Evolutionary conservation across 768 basidiomycete genomes (phyloP).

Genomic region (Mycena belliarum): DNA sequence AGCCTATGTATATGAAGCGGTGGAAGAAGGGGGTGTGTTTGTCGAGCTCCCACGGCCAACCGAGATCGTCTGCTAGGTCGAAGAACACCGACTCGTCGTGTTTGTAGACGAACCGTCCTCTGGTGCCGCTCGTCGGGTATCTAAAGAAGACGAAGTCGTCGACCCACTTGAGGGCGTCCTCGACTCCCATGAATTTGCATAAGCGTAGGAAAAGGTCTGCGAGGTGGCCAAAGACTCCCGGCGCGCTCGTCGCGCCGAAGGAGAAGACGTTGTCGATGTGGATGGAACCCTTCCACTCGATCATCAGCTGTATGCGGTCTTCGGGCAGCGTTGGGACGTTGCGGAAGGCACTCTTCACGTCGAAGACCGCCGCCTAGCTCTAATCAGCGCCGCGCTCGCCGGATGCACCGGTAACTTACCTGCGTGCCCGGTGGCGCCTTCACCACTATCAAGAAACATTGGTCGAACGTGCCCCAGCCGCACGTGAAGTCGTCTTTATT

Average conservation of each 20-base stretch:
- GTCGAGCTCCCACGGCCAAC: slow-evolving; percentile 23
- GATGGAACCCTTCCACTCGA: neutral
- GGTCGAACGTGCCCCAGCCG: neutral
- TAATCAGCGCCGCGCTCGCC: too few relatives aligned
- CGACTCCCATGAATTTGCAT: too few relatives aligned
- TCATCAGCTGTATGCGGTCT: neutral
- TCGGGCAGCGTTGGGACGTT: neutral
- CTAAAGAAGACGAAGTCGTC: slow-evolving; percentile 17
- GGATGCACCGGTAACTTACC: too few relatives aligned
- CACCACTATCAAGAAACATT: neutral
- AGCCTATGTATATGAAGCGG: slow-evolving; percentile 12
- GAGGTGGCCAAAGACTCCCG: neutral
- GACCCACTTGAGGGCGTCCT: too few relatives aligned
- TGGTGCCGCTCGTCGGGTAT: neutral
- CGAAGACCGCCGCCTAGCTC: neutral
- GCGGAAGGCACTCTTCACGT: neutral
- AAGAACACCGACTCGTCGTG: slow-evolving; percentile 19
- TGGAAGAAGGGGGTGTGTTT: slow-evolving; percentile 16
- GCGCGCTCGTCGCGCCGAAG: neutral
- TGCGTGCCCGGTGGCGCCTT: neutral
- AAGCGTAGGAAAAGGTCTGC: too few relatives aligned
- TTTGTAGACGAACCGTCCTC: neutral
- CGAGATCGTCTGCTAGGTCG: slow-evolving; percentile 9
- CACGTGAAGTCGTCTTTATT: neutral
- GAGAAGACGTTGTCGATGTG: neutral